Evolutionary conservation across 768 basidiomycete species (phyloP).

Genomic region (Suillus cothurnatus): DNA sequence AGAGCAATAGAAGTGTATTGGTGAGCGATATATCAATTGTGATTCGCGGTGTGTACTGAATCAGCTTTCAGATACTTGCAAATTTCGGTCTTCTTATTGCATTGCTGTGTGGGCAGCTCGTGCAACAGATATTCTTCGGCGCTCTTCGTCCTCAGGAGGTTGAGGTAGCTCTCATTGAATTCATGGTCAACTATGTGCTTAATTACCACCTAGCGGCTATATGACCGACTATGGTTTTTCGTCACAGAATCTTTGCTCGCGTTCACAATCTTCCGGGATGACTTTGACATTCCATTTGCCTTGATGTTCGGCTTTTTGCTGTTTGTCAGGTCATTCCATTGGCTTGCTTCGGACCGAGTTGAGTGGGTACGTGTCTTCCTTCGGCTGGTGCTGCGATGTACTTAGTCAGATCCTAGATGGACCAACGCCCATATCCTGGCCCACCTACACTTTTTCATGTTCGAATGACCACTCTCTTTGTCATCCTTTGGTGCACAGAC

Average conservation of each 20-base stretch:
- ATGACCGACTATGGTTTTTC: slow-evolving; percentile 97
- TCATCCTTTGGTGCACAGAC: slow-evolving; percentile 76
- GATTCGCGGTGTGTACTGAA: slow-evolving; percentile 4
- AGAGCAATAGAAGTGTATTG: slow-evolving; percentile 90
- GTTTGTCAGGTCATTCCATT: slow-evolving; percentile 97
- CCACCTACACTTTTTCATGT: slow-evolving; percentile 83
- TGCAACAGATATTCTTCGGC: slow-evolving; percentile 93
- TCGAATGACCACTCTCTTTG: slow-evolving; percentile 74
- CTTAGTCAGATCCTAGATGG: slow-evolving; percentile 74
- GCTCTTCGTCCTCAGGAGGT: slow-evolving; percentile 83
- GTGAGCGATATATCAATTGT: slow-evolving; percentile 45
- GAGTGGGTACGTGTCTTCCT: slow-evolving; percentile 76
- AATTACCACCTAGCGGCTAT: slow-evolving; percentile 68
- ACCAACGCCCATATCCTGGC: slow-evolving; percentile 89
- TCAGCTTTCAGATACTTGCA: slow-evolving; percentile 67
- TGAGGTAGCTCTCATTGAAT: slow-evolving; percentile 59
- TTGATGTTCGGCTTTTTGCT: slow-evolving; percentile 94
- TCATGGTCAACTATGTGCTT: not conserved
- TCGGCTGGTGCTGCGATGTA: slow-evolving; percentile 3
- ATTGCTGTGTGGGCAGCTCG: slow-evolving; percentile 70
- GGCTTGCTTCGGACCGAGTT: slow-evolving; percentile 92
- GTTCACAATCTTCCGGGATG: slow-evolving; percentile 96
- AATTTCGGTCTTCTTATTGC: slow-evolving; percentile 87
- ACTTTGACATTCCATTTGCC: slow-evolving; percentile 90
- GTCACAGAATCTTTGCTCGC: slow-evolving; percentile 95